Percentiles rank a stretch among this genome's conserved stretches.
phyloP scores from a whole-genome alignment of 2,329 filamentous ascomycete species.

The Pseudophaeomoniella oleicola region DNA sequence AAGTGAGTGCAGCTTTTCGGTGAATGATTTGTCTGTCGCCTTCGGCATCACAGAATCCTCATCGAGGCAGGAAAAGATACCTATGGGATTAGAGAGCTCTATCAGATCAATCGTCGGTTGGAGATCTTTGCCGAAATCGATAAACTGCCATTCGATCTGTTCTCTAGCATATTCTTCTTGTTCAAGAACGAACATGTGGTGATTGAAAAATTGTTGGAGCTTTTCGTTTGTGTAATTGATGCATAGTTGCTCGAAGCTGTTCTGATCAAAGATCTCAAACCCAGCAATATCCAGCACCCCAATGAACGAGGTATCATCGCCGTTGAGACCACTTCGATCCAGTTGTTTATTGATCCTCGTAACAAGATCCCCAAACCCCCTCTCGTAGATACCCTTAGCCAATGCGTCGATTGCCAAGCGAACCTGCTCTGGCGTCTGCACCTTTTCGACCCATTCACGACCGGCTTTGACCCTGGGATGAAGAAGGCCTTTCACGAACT shows the following conservation, averaged over 20 bases:
- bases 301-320: slow-evolving; percentile 89
- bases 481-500: slow-evolving; percentile 75
- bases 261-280: slow-evolving; percentile 96
- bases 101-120: slow-evolving; percentile 97
- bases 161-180: slow-evolving; percentile 96
- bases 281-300: slow-evolving; percentile 97
- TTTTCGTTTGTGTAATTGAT: slow-evolving; percentile 99
- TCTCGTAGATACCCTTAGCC: slow-evolving; percentile 94
- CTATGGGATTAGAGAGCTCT: slow-evolving; percentile 89
- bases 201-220: slow-evolving; percentile 98
- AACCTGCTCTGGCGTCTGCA: slow-evolving; percentile 93
- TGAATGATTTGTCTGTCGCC: slow-evolving; percentile 91
- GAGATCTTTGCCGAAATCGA: slow-evolving; percentile 92
- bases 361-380: slow-evolving; percentile 86
- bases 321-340: slow-evolving; percentile 66
- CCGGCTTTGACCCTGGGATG: slow-evolving; percentile 93
- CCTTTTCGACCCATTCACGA: slow-evolving; percentile 96
- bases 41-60: slow-evolving; percentile 99
- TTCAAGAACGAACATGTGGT: slow-evolving; percentile 98
- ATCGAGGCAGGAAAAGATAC: slow-evolving; percentile 95
- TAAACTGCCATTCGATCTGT: slow-evolving; percentile 99
- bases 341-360: slow-evolving; percentile 82
- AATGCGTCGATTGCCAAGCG: slow-evolving; percentile 79
- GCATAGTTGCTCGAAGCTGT: slow-evolving; percentile 97
- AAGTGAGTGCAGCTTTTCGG: slow-evolving; percentile 87